A percentile compares a stretch with the other conserved stretches of the same genome.
Conservation (phyloP, 164 flowering plant genomes). For the Litsea cubeba region DNA sequence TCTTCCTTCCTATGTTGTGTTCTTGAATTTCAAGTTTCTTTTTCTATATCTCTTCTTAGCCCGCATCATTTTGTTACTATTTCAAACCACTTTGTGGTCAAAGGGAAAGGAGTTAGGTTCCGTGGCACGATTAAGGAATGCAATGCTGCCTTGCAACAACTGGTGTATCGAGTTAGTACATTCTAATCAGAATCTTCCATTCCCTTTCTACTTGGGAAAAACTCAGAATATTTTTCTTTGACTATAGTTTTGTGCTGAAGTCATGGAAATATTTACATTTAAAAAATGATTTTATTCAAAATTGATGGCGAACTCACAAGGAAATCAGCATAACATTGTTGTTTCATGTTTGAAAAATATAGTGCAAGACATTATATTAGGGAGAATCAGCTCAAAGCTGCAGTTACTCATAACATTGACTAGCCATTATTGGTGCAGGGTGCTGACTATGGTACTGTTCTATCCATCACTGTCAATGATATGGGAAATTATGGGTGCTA, state of each 20-base stretch:
- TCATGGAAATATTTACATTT: not conserved
- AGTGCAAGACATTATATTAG: not conserved
- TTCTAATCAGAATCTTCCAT: not conserved
- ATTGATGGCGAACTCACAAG: not conserved
- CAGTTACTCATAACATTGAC: not conserved
- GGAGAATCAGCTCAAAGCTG: not conserved
- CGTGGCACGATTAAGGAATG: constrained; percentile 59
- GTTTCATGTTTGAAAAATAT: not conserved
- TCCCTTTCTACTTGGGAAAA: not conserved
- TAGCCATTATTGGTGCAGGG: constrained; percentile 38
- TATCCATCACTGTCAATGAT: constrained; percentile 64
- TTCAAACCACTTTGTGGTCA: constrained; percentile 56
- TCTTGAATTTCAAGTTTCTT: no score
- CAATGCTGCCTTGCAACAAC: constrained; percentile 54
- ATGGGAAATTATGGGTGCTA: constrained; percentile 86
- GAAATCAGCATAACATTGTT: not conserved
- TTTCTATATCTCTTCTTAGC: no score
- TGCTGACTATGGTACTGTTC: constrained; percentile 46
- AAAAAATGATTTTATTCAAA: not conserved
- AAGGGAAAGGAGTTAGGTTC: constrained; percentile 67
- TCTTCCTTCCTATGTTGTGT: no score
- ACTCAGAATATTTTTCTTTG: not conserved
- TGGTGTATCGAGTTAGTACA: constrained; percentile 55
- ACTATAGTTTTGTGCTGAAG: not conserved
- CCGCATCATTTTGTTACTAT: constrained; percentile 87